Base-by-base conservation (phyloP, 164 flowering plant genomes). In the Protea cynaroides region DNA sequence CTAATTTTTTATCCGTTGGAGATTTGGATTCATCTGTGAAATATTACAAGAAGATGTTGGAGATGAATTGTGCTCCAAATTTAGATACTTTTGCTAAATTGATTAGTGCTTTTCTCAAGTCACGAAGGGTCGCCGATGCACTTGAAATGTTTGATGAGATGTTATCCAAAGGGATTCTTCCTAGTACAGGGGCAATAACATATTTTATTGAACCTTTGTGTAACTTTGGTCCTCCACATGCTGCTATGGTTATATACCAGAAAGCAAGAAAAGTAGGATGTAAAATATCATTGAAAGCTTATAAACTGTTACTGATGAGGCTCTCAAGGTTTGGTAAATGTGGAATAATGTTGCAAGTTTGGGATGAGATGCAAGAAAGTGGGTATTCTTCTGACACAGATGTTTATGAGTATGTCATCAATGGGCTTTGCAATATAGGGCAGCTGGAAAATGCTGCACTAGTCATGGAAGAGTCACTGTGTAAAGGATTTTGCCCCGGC, bases 171-270 rank as follows among this genome's bases (percentile, higher is more conserved):
- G 88, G 84, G 59, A 70, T 94, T 11, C 34, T 77, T 70, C 97
- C 96, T 7, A 73, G 77, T 34, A 80, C 88, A 8, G 97, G 97
- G 59, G 64, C 70, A 19, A 40, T 89, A 58, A 86, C 92, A 46
- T 79, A 83, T 25, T 86, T 85, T 63, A 74, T 94, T 43, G 78
- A 85, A 59, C 86, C 81, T 40, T 64, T 89, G 67, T 94, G 98
- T 71, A 75, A 84, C 58, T 90, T 81, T 75, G 98, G 97, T 60
- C 98, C 97, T 44, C 97, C 98, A 17, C 80, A 90, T 76, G 97
- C 97, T 68, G 97, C 97, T 23, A 66, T 86, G 82, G 72, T 80
- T 79, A 75, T 94, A 13, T 91, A 90, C 75, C 80, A 79, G 78
- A 85, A 81, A 69, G 86, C 92, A 44, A 85, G 82, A 72, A 81